A percentile compares a stretch with the other conserved stretches of the same genome.
Conservation (phyloP, 441 rosid genomes). For the Lagerstroemia fauriei region DNA sequence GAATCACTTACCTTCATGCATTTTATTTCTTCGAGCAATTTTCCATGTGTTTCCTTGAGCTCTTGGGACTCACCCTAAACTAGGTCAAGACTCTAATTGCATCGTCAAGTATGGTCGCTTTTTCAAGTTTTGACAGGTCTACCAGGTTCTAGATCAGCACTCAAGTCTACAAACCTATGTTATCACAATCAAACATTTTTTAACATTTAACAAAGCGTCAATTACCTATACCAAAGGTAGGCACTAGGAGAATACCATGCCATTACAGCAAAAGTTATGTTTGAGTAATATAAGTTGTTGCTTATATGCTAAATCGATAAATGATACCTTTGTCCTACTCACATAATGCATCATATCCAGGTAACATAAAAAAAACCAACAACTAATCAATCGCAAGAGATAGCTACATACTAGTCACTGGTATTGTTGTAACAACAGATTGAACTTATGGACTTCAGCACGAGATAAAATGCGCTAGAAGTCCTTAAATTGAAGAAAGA, state of each 20-base stretch:
- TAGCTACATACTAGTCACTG: neutral
- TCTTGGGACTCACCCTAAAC: conserved; percentile 70
- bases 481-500: conserved; percentile 1
- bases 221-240: neutral
- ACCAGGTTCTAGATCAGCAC: conserved; percentile 77
- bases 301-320: neutral
- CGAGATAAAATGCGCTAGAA: neutral
- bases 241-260: neutral
- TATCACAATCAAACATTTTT: neutral
- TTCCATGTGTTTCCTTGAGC: conserved; percentile 75
- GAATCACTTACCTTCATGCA: conserved; percentile 60
- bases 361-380: neutral
- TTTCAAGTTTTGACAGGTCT: conserved; percentile 70
- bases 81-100: conserved; percentile 74
- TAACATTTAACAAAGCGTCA: neutral
- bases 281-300: neutral
- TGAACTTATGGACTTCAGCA: neutral
- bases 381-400: neutral
- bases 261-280: neutral
- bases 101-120: conserved; percentile 76
- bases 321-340: neutral
- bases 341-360: neutral
- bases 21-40: conserved; percentile 73
- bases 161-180: conserved; percentile 76
- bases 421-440: neutral